phyloP scores from a whole-genome alignment of 106 monocot species.

The Allium cepa region DNA sequence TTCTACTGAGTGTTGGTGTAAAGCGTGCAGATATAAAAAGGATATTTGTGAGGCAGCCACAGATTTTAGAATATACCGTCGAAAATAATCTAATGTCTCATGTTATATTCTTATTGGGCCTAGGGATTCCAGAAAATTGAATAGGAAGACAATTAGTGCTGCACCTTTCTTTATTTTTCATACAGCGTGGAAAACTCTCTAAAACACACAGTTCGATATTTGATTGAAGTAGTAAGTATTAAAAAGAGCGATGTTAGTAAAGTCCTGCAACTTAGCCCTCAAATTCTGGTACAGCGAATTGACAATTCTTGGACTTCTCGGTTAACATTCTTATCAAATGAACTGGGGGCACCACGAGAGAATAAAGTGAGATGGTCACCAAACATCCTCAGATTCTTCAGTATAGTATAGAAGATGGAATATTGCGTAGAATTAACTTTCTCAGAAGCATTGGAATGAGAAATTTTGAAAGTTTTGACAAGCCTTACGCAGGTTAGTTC shows the following conservation, averaged over 20 bases:
- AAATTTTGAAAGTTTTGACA: slow-evolving; percentile 80
- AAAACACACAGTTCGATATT: slow-evolving; percentile 69
- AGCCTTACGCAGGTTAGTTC: slow-evolving; percentile 73
- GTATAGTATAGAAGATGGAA: slow-evolving; percentile 97
- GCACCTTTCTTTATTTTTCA: slow-evolving; percentile 88
- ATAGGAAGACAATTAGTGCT: slow-evolving; percentile 69
- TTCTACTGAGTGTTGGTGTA: slow-evolving; percentile 65
- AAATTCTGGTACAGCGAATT: slow-evolving; percentile 81
- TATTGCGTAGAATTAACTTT: slow-evolving; percentile 86
- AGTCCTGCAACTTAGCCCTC: slow-evolving; percentile 92
- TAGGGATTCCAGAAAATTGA: slow-evolving; percentile 69
- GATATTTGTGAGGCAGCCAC: slow-evolving; percentile 86
- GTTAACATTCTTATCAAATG: slow-evolving; percentile 62
- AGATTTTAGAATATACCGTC: slow-evolving; percentile 86
- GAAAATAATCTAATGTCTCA: slow-evolving; percentile 82
- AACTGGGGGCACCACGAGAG: slow-evolving; percentile 82
- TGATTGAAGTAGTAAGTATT: slow-evolving; percentile 90
- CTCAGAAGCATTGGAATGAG: slow-evolving; percentile 92
- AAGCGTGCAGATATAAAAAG: slow-evolving; percentile 67
- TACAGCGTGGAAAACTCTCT: slow-evolving; percentile 86
- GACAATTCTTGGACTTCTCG: slow-evolving; percentile 79
- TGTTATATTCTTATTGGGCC: slow-evolving; percentile 56
- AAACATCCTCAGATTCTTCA: slow-evolving; percentile 97
- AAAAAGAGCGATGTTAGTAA: slow-evolving; percentile 66
- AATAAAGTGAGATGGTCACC: slow-evolving; percentile 86